Evolutionary conservation across 2,329 filamentous ascomycete species (phyloP).

Genomic region (Alternaria sp.): DNA sequence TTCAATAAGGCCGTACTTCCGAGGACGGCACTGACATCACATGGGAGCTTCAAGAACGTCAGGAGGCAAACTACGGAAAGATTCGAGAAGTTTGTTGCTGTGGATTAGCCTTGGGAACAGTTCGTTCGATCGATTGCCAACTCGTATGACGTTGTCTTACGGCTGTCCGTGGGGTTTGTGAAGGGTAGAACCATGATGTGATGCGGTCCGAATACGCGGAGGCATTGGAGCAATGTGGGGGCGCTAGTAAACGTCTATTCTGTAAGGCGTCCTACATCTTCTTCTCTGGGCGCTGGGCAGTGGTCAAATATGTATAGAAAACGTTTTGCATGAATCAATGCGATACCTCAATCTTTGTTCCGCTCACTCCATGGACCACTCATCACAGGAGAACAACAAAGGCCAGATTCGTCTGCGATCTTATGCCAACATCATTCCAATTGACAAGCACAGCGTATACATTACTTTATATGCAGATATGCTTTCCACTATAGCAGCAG

Average conservation of each 20-base stretch:
- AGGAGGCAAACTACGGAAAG: not conserved
- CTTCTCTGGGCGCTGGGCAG: not conserved
- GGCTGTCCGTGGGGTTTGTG: not conserved
- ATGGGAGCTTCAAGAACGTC: not conserved
- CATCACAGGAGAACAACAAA: not conserved
- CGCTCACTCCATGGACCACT: not conserved
- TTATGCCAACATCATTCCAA: not conserved
- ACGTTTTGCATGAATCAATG: not conserved
- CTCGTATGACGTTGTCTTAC: not conserved
- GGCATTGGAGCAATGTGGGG: not conserved
- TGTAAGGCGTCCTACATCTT: not conserved
- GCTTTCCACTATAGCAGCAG: not conserved
- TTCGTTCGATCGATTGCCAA: not conserved
- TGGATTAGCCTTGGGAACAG: rapidly evolving
- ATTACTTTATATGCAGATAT: conserved; percentile 1
- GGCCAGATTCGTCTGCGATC: not conserved
- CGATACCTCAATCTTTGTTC: not conserved
- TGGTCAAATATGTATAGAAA: not conserved
- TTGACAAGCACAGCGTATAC: not conserved
- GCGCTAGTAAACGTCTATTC: not conserved
- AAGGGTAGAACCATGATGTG: not conserved
- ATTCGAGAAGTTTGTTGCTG: not conserved
- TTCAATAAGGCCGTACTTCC: not conserved
- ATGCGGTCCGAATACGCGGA: not conserved
- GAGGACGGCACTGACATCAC: not conserved